Evolutionary conservation across 257 asterid genomes (phyloP), one percentile per base, ranked within the genome.

Genomic region (Rubia yunnanensis): DNA sequence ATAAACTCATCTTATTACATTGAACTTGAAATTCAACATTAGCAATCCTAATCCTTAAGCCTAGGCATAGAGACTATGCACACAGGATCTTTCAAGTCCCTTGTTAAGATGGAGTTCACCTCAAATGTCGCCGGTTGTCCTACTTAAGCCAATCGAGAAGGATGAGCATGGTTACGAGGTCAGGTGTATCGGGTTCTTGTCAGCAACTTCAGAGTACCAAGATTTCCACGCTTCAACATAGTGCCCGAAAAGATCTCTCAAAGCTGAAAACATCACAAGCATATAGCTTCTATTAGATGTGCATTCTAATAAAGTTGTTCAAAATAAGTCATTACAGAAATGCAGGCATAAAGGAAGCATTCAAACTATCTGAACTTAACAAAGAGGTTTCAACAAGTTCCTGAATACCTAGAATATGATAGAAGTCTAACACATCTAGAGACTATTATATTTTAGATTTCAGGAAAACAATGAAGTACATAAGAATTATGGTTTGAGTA

Each of bases 151-250:
- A 68, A 63, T 13, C 31, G 24, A 22, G 32, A 9, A 52, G 55
- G 56, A 56, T 36, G 44, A 48, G 62, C 60, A 63, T 39, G 26
- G 36, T 81, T 66, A 83, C 65, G 91, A 82, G 69, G 62, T 69
- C 60, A 78, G 74, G 52, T 83, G 81, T 64, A 82, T 66, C 26
- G 92, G 86, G 59, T 53, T 23, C 71, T 78, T 85, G 52, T 83
- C 94, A 44, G 91, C 90, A 65, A 85, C 88, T 79, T 92, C 97
- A 77, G 84, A 80, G 79, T 79, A 86, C 99, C 99, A 92, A 34
- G 97, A 85, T 61, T 83, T 83, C 96, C 97, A 92, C 14, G 99
- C 99, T 75, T 89, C 97, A 39, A 79, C 88, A 36, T 83, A 92
- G 73, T 89, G 99, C n/a, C 85, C 79, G 66, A 92, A 89, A 11